These are phyloP conservation scores for Colletotrichum sp. DNA, from an alignment of 2,329 filamentous ascomycete species.

Conservation along the genomic window DNA sequence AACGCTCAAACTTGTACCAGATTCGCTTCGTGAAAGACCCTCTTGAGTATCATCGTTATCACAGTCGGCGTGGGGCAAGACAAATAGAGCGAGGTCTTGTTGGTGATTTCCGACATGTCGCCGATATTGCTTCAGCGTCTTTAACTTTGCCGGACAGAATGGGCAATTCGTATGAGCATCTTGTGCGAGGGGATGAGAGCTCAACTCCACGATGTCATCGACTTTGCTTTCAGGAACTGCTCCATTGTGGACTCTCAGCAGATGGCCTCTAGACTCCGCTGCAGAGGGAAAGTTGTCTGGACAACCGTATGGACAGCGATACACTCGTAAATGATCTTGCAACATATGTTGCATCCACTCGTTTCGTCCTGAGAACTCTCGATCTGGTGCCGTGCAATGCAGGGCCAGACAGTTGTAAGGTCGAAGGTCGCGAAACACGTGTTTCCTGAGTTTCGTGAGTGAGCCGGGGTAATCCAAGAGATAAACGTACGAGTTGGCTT, in stretches of 20 bases:
- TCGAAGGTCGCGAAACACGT: constrained; percentile 41
- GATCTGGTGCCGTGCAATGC: constrained; percentile 26
- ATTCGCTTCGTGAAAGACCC: too few species aligned
- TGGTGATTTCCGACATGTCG: not conserved
- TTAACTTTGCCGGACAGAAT: accelerated
- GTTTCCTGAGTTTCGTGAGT: constrained; percentile 27
- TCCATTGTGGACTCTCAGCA: accelerated
- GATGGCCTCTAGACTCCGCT: not conserved
- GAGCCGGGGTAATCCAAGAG: accelerated
- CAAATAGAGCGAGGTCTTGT: not conserved
- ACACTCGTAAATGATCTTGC: constrained; percentile 23
- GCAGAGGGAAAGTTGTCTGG: accelerated
- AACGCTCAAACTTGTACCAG: too few species aligned
- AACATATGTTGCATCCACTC: constrained; percentile 29
- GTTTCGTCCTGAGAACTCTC: constrained; percentile 23
- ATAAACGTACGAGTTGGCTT: not conserved
- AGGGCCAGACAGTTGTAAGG: constrained; percentile 39
- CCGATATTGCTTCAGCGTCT: not conserved
- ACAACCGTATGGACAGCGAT: not conserved
- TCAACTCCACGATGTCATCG: not conserved
- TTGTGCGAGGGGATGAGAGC: accelerated
- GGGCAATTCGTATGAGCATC: accelerated
- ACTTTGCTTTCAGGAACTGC: accelerated
- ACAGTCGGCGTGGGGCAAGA: not conserved
- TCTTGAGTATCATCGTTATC: too few species aligned